These are phyloP conservation scores for Vickermania spadyakhi DNA, from an alignment of 208 protist species.

Conservation along the genomic window DNA sequence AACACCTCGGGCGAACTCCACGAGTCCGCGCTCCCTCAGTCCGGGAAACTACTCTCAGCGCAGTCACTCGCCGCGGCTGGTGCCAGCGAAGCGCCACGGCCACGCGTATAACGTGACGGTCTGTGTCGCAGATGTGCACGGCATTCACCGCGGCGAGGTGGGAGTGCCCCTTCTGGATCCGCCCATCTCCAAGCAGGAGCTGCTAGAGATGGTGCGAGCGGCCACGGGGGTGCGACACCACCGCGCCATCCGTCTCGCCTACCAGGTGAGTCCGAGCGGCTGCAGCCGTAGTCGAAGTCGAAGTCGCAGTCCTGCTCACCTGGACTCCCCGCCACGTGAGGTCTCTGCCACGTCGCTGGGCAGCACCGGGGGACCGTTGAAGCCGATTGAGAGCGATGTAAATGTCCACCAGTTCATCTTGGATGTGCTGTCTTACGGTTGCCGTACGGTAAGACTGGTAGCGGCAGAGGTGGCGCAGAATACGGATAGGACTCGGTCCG, in stretches of 20 bases:
- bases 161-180: constrained; percentile 17
- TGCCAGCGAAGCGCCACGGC: neutral
- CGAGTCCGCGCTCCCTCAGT: neutral
- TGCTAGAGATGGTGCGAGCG: constrained; percentile 19
- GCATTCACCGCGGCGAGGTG: constrained; percentile 9
- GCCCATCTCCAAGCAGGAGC: constrained; percentile 19
- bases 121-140: neutral
- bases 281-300: neutral
- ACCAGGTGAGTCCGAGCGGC: constrained; percentile 17
- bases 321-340: neutral
- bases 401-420: constrained; percentile 13
- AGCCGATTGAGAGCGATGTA: constrained; percentile 10
- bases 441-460: constrained; percentile 12
- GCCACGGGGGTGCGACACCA: constrained; percentile 15
- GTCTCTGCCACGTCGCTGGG: neutral
- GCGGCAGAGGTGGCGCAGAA: neutral
- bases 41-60: neutral
- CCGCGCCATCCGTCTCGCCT: constrained; percentile 23
- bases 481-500: neutral
- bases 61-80: neutral
- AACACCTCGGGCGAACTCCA: neutral
- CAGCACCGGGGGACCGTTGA: neutral
- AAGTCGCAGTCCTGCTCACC: neutral
- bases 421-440: constrained; percentile 12
- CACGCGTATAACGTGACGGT: neutral